Conservation (phyloP, 352 stramenopile genomes). For the Phytophthora parvispora region DNA sequence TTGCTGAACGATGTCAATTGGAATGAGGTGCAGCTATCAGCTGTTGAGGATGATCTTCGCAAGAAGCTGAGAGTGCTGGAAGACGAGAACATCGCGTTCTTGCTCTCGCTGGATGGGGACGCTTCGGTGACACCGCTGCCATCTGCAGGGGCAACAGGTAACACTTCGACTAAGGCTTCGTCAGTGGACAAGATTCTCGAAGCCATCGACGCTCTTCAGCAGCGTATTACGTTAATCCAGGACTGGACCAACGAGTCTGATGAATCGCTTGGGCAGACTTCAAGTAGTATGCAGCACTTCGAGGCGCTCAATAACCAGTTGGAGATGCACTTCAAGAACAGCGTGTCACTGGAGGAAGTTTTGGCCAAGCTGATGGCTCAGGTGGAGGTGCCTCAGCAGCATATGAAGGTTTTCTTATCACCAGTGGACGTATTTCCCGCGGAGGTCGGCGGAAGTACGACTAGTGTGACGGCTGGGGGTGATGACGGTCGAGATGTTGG, state of each 20-base stretch:
- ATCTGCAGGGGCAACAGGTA: background rate
- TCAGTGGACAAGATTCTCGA: slow-evolving; percentile 72
- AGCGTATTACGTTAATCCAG: slow-evolving; percentile 52
- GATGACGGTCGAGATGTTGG: slow-evolving; percentile 25
- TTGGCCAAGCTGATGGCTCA: slow-evolving; percentile 56
- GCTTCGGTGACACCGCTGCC: slow-evolving; percentile 5
- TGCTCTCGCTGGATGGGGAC: slow-evolving; percentile 72
- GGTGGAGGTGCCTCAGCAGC: slow-evolving; percentile 67
- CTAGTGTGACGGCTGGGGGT: background rate
- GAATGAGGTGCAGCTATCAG: slow-evolving; percentile 55
- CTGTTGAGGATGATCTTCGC: slow-evolving; percentile 65
- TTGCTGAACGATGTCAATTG: slow-evolving; percentile 69
- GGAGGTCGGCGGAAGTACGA: slow-evolving; percentile 29
- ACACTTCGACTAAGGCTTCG: slow-evolving; percentile 8
- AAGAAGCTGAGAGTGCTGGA: slow-evolving; percentile 69
- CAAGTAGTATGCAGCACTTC: slow-evolving; percentile 80
- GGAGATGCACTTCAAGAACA: slow-evolving; percentile 87
- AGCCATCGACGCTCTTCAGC: slow-evolving; percentile 62
- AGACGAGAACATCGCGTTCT: slow-evolving; percentile 82
- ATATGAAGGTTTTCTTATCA: slow-evolving; percentile 64
- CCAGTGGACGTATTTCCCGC: slow-evolving; percentile 60
- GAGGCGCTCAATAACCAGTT: slow-evolving; percentile 85
- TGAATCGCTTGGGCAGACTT: slow-evolving; percentile 67
- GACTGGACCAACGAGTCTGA: slow-evolving; percentile 74
- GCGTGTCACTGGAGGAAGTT: slow-evolving; percentile 65